Conservation (phyloP, 192 early-diverging fungal species). For the Diversispora eburnea region DNA sequence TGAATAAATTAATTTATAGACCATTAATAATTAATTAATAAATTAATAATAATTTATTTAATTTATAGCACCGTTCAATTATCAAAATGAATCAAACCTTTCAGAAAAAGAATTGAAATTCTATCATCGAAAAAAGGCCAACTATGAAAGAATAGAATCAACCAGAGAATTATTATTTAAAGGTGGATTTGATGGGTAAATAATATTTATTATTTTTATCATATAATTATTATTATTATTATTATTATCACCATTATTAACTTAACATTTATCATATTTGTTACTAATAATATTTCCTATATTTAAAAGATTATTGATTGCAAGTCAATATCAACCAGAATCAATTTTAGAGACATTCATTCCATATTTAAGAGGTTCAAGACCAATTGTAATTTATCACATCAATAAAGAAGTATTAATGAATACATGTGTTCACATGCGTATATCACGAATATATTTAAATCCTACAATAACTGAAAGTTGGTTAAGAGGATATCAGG, state of each 20-base stretch:
- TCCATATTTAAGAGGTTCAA: conserved; percentile 75
- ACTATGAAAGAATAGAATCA: conserved; percentile 46
- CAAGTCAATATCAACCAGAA: conserved; percentile 70
- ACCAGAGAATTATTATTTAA: conserved; percentile 49
- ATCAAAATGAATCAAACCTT: conserved; percentile 49
- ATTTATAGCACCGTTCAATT: conserved; percentile 47
- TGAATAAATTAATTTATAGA: not conserved
- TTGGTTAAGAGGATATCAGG: conserved; percentile 86
- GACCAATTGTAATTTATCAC: conserved; percentile 83
- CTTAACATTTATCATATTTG: no score
- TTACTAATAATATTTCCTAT: no score
- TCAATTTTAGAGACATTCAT: conserved; percentile 69
- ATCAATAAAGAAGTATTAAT: conserved; percentile 62
- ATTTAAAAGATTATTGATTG: conserved; percentile 62
- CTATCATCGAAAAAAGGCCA: conserved; percentile 51
- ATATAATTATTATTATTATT: not conserved
- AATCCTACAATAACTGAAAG: conserved; percentile 87
- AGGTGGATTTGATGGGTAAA: conserved; percentile 66
- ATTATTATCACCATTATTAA: no score
- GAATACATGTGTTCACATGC: conserved; percentile 63
- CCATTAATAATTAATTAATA: no score
- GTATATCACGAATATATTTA: conserved; percentile 62
- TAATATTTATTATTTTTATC: not conserved
- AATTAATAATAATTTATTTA: not conserved
- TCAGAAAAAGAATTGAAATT: conserved; percentile 48